Evolutionary conservation across 176 grass and related monocot genomes (phyloP).

Genomic region (Urochloa ruziziensis): DNA sequence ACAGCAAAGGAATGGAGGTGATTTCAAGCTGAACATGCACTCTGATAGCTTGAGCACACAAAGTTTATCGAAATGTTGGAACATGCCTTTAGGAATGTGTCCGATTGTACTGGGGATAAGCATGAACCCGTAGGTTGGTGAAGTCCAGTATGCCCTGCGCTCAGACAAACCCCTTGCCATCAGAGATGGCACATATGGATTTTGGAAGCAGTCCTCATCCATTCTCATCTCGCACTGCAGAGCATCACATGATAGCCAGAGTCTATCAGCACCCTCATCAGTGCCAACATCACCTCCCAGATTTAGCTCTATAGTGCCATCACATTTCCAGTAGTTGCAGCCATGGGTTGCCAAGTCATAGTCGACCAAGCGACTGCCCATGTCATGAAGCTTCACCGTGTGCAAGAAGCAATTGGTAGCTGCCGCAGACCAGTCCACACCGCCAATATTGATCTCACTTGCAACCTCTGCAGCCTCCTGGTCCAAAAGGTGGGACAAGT

Average conservation of each 20-base stretch:
- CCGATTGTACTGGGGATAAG: neutral
- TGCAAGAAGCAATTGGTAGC: neutral
- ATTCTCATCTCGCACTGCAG: neutral
- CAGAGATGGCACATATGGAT: neutral
- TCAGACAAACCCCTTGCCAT: neutral
- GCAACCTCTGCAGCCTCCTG: neutral
- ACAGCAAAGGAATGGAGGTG: slow-evolving; percentile 7
- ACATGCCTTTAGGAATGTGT: neutral
- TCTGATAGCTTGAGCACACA: slow-evolving; percentile 11
- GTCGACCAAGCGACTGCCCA: neutral
- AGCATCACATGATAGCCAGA: neutral
- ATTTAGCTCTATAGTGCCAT: neutral
- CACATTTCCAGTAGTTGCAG: slow-evolving; percentile 25
- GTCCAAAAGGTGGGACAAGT: neutral
- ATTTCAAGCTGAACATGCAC: neutral
- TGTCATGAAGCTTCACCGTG: neutral
- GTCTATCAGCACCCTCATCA: neutral
- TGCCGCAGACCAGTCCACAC: neutral
- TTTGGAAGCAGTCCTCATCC: neutral
- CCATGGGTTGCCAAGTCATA: neutral
- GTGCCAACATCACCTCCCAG: neutral
- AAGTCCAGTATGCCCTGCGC: neutral
- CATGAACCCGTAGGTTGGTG: neutral
- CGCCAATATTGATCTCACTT: neutral
- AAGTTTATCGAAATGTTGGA: neutral